Evolutionary conservation across 2,329 filamentous ascomycete species (phyloP), one percentile per base, ranked within the genome.

Genomic region (Didymosphaeria variabile): DNA sequence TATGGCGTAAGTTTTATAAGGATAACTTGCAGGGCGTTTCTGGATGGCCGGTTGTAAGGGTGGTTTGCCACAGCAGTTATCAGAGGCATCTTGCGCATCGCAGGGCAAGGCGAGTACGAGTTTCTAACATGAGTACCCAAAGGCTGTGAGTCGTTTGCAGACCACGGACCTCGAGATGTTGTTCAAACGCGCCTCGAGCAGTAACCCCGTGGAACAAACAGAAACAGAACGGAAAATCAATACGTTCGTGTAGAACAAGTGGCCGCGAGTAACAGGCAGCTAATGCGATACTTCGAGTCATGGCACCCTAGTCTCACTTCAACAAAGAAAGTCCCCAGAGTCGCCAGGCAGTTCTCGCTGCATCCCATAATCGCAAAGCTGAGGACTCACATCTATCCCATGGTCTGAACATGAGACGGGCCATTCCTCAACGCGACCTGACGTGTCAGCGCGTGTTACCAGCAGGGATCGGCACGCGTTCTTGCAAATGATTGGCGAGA

Each of bases 391-490:
- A 40, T 15, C 32, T 23, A 13, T 40, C 3, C 19, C 36, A 26
- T 34, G 1, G 15, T 15, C 12, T 29, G 5, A 15, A 19, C 13
- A 40, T n/a, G 10, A 6, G 31, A 5, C 6, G 19, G 13, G 13
- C 13, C 4, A 29, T 9, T 26, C 49, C 12, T 42, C 21, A 17
- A 53, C 50, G 50, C 50, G 50, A 52, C 49, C 21, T 53, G 34
- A 29, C 34, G 34, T 26, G 34, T 40, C 50, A 26, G 34, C 50
- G 50, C 50, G n/a, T 52, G 13, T 21, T 21, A 3, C 9, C 21
- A 21, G n/a, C 49, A 40, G 21, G 34, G 50, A 53, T 53, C 50
- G 34, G 32, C 34, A n/a, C 50, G 50, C 34, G 50, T 42, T 17
- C 34, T 23, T 5, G 12, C 34, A 38, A 2, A 9, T 3, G 34